Percentiles rank a stretch among this genome's conserved stretches.
Evolutionary conservation across 2,329 filamentous ascomycete species (phyloP).

Genomic region (Cladophialophora carrionii): DNA sequence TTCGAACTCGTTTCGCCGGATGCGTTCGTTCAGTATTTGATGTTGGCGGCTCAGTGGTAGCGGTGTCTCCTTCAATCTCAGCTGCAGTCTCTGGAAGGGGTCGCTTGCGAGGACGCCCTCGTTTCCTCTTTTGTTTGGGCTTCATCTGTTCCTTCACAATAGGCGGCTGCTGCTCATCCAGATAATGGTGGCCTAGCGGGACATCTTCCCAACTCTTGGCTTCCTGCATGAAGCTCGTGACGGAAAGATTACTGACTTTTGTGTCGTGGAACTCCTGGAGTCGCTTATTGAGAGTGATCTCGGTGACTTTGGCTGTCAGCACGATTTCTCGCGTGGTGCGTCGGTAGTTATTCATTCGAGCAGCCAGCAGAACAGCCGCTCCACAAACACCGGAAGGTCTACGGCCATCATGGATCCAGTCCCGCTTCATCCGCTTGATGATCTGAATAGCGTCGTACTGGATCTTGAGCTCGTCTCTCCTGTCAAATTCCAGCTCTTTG

Average conservation of each 20-base stretch:
- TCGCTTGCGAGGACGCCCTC: conserved; percentile 39
- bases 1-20: conserved; percentile 45
- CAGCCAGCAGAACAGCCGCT: conserved; percentile 89
- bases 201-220: conserved; percentile 34
- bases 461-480: conserved; percentile 71
- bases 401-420: conserved; percentile 77
- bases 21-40: conserved; percentile 41
- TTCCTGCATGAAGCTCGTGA: conserved; percentile 73
- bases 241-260: conserved; percentile 79
- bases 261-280: conserved; percentile 90
- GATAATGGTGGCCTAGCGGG: conserved; percentile 41
- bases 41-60: conserved; percentile 47
- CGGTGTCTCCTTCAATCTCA: conserved; percentile 54
- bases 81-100: conserved; percentile 44
- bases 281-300: conserved; percentile 87
- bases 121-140: conserved; percentile 59
- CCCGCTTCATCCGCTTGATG: conserved; percentile 19
- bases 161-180: conserved; percentile 60
- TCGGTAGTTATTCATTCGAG: conserved; percentile 97
- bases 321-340: conserved; percentile 91
- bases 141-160: conserved; percentile 66
- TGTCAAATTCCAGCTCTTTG: conserved; percentile 85
- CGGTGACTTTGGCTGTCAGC: conserved; percentile 97
- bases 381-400: conserved; percentile 92
- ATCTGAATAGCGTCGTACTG: conserved; percentile 76